Percentiles rank a stretch among this genome's conserved stretches.
phyloP scores from a whole-genome alignment of 768 basidiomycete species.

The Lactarius evosmus region DNA sequence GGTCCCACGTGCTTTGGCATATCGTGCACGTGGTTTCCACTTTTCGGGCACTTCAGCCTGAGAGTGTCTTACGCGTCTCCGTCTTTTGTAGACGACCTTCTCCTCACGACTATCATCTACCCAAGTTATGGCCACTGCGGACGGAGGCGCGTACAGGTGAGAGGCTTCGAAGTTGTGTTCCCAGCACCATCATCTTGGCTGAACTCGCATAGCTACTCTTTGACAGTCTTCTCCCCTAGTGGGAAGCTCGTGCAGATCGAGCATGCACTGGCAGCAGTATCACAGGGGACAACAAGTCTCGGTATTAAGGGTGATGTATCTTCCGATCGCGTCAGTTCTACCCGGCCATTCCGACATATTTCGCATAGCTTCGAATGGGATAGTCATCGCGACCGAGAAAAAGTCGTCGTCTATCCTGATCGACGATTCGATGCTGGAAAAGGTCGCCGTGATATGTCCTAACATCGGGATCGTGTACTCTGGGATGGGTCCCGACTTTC shows the following conservation, averaged over 20 bases:
- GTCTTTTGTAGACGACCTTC: not conserved
- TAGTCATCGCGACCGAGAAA: constrained; percentile 99
- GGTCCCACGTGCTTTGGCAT: not conserved
- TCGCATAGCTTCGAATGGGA: constrained; percentile 87
- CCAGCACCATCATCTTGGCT: not conserved
- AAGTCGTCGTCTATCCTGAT: constrained; percentile 97
- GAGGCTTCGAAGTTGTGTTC: constrained; percentile 5
- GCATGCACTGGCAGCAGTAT: constrained; percentile 95
- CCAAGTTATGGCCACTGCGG: constrained; percentile 68
- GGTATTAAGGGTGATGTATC: constrained; percentile 91
- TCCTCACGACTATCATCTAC: not conserved
- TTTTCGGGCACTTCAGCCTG: not conserved
- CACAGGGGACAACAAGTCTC: constrained; percentile 92
- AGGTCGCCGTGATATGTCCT: constrained; percentile 94
- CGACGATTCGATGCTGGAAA: constrained; percentile 97
- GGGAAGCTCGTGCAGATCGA: constrained; percentile 99
- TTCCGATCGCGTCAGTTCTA: constrained; percentile 10
- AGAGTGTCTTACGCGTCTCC: constrained; percentile 23
- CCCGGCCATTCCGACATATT: constrained; percentile 25
- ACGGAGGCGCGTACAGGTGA: constrained; percentile 45
- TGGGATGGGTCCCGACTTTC: constrained; percentile 99
- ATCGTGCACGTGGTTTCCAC: constrained; percentile 12
- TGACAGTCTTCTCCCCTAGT: constrained; percentile 98
- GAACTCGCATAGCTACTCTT: constrained; percentile 71
- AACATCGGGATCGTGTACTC: constrained; percentile 99